phyloP scores from a whole-genome alignment of 2,329 filamentous ascomycete species.

The Alternaria sp. region DNA sequence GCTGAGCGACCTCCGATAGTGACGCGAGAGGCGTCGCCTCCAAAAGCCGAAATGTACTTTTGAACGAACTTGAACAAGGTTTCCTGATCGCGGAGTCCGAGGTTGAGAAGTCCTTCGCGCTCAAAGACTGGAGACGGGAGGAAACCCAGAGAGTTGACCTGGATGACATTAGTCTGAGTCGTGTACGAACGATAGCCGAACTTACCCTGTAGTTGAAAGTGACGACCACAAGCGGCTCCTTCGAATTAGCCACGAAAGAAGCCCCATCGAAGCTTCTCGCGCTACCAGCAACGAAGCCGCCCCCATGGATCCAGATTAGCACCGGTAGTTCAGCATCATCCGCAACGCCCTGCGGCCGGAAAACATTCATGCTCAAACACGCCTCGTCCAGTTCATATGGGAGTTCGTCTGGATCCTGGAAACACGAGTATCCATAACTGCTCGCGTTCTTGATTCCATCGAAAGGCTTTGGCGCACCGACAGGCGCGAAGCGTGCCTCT shows the following conservation, averaged over 20 bases:
- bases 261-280: slow-evolving; percentile 36
- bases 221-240: slow-evolving; percentile 31
- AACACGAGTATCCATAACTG: slow-evolving; percentile 49
- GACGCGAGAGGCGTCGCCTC: slow-evolving; percentile 47
- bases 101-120: slow-evolving; percentile 34
- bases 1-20: slow-evolving; percentile 49
- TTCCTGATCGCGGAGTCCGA: slow-evolving; percentile 33
- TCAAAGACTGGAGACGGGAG: slow-evolving; percentile 33
- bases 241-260: slow-evolving; percentile 32
- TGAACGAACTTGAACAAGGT: slow-evolving; percentile 44
- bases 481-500: slow-evolving; percentile 47
- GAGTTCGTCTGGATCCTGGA: slow-evolving; percentile 50
- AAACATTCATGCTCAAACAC: slow-evolving; percentile 38
- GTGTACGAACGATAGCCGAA: neutral
- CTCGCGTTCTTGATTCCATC: slow-evolving; percentile 47
- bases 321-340: slow-evolving; percentile 30
- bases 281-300: slow-evolving; percentile 27
- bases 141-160: slow-evolving; percentile 31
- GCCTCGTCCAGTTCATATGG: slow-evolving; percentile 28
- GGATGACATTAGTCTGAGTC: neutral
- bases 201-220: slow-evolving; percentile 37
- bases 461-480: slow-evolving; percentile 48
- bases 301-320: slow-evolving; percentile 40
- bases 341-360: slow-evolving; percentile 24
- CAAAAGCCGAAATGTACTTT: slow-evolving; percentile 49